Base-by-base conservation (phyloP, 129 eudicot species). In the Chrysanthemum seticuspe region DNA sequence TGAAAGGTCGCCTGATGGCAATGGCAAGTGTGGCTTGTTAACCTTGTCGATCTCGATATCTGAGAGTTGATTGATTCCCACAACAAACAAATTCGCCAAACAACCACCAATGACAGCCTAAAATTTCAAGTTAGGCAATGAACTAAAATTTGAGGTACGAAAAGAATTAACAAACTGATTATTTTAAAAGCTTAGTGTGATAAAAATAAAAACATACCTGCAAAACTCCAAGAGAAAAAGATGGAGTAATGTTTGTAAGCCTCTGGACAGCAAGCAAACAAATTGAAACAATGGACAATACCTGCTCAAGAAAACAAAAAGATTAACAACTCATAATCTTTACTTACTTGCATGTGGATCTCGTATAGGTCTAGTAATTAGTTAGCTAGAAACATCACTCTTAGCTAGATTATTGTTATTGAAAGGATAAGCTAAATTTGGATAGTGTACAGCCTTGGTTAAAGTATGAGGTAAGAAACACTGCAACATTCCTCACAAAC, bases 1-100 rank as follows among this genome's bases (percentile, higher is more conserved):
- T 0, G 73, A 55, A 72, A 78, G 82, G 58, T 78, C 77, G 9
- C 82, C 82, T 0, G 82, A 78, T 45, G 77, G 73, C 29, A 78
- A 72, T 8, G 70, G 72, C 73, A 78, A 72, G 72, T 78, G 72
- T 55, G 82, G 82, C 44, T 78, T 78, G 78, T 78, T 78, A 72
- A 78, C 73, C 68, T 78, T 78, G 73, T 78, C 82, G 29, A 78
- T 71, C 16, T 78, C 68, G 7, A 71, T 65, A 55, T 78, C 82
- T 3, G 82, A 71, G 34, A 78, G 73, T 65, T 78, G 82, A 65
- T 78, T 78, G 45, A 78, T 72, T 49, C 77, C 82, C 36, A 56
- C 82, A 29, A 78, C 77, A 56, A 71, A 78, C n/a, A 72, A 57
- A 64, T 64, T 78, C 13, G 82, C 82, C 54, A 78, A 78, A 65